Base-by-base conservation (phyloP, 371 early-diverging fungal species). In the Mortierella polycephala region DNA sequence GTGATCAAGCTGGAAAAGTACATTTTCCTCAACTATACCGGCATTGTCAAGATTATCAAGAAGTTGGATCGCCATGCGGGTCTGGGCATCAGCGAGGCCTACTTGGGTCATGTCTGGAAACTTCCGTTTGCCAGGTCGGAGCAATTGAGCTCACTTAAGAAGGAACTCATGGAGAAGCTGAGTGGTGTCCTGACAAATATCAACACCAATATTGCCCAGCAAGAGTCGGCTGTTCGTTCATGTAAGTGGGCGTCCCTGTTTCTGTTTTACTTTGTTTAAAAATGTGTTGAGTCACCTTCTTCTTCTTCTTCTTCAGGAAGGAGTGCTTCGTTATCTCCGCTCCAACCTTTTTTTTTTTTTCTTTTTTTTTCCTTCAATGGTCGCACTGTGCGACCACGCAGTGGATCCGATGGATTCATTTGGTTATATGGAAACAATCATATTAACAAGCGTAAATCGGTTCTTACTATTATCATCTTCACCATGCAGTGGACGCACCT, bases 11-110 rank as follows among this genome's bases (percentile, higher is more conserved):
- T 89, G 23, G 90, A 90, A 74, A 77, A 83, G 55, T 89, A 86
- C 64, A 87, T 87, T 14, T 86, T 89, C 53, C 80, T 90, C 47
- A 90, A 89, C 71, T 90, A 89, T 50, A 89, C 90, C 0, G 91
- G 88, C 45, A 83, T 92, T 62, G 84, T 84, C 60, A 89, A 90
- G 74, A 90, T 90, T 44, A 75, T 94, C 67, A 88, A 90, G 62
- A 91, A 91, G 74, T 83, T 87, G 82, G 88, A 91, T 83, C 81
- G 92, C 62, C 88, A 87, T 82, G 84, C 94, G 21, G 91, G 93
- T 55, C 83, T 93, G 61, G 79, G 85, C 23, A 77, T 94, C 44
- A 85, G 91, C 20, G 92, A 93, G 63, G 85, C 94, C 5, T 94
- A 94, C 50, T 77, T 94, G 57, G 87, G 87, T 81, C 90, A 91